These are phyloP conservation scores for Capsella rubella DNA, from an alignment of 441 rosid genomes.

Conservation along the genomic window DNA sequence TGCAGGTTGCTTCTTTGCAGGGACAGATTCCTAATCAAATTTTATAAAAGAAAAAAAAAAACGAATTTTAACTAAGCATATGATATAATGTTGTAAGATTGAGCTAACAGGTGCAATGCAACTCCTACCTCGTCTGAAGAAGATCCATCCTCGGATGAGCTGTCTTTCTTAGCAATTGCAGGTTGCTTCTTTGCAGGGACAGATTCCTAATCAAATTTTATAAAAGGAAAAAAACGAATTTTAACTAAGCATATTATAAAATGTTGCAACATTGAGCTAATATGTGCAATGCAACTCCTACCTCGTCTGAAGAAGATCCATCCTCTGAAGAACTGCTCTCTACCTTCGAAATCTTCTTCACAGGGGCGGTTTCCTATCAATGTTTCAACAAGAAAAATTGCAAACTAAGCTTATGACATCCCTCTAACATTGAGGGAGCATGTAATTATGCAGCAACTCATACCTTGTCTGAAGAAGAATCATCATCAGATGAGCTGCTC, in stretches of 20 bases:
- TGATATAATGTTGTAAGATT: not conserved
- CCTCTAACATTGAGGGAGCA: not conserved
- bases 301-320: constrained; percentile 40
- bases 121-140: constrained; percentile 22
- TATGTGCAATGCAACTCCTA: not conserved
- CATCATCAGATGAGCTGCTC: constrained; percentile 36
- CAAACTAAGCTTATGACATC: not conserved
- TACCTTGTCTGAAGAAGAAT: constrained; percentile 37
- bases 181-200: not conserved
- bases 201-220: not conserved
- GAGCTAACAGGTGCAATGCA: not conserved
- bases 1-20: not conserved
- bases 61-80: not conserved
- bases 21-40: not conserved
- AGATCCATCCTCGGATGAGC: constrained; percentile 34
- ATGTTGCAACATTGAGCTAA: not conserved
- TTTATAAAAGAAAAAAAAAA: not conserved
- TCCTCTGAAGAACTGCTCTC: constrained; percentile 35
- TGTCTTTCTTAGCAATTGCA: not conserved
- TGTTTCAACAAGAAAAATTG: not conserved
- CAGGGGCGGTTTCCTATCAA: constrained; percentile 24
- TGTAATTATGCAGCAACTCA: not conserved
- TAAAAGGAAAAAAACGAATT: not conserved
- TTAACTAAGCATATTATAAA: not conserved
- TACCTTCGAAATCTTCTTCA: not conserved